Evolutionary conservation across 306 rosid genomes (phyloP).

Genomic region (Vigna nakashimae): DNA sequence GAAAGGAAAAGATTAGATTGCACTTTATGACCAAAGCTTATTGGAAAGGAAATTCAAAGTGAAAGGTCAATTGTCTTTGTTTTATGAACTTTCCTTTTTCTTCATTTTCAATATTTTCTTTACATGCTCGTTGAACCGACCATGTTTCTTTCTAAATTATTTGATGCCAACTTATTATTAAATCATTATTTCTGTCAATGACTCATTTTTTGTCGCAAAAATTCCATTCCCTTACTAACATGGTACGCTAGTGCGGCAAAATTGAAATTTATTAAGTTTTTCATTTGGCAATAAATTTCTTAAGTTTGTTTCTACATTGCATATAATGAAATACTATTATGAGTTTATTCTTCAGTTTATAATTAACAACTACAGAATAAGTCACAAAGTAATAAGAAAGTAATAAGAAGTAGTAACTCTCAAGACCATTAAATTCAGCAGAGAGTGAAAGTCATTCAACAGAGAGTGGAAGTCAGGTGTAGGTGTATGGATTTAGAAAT

Average conservation of each 20-base stretch:
- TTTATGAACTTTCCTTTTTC: background rate
- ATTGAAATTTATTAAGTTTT: background rate
- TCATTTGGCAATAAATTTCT: background rate
- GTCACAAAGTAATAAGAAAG: too few species aligned
- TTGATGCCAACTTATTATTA: background rate
- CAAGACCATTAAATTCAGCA: too few species aligned
- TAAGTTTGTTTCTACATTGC: background rate
- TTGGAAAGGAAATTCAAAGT: slow-evolving; percentile 28
- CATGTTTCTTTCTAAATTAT: background rate
- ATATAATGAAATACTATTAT: too few species aligned
- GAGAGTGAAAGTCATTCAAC: too few species aligned
- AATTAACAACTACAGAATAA: too few species aligned
- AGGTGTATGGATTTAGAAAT: too few species aligned
- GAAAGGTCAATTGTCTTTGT: slow-evolving; percentile 14
- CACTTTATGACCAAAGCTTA: slow-evolving; percentile 34
- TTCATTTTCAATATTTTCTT: slow-evolving; percentile 9
- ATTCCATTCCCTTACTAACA: background rate
- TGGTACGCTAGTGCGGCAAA: background rate
- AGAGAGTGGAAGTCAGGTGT: too few species aligned
- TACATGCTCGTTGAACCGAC: background rate
- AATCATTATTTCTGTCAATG: slow-evolving; percentile 9
- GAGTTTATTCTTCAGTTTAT: too few species aligned
- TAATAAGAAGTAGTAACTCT: too few species aligned
- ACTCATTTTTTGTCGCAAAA: background rate
- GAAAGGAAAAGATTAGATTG: background rate